phyloP scores from a whole-genome alignment of 495 filamentous ascomycete genomes.

The Aspergillus bridgeri region DNA sequence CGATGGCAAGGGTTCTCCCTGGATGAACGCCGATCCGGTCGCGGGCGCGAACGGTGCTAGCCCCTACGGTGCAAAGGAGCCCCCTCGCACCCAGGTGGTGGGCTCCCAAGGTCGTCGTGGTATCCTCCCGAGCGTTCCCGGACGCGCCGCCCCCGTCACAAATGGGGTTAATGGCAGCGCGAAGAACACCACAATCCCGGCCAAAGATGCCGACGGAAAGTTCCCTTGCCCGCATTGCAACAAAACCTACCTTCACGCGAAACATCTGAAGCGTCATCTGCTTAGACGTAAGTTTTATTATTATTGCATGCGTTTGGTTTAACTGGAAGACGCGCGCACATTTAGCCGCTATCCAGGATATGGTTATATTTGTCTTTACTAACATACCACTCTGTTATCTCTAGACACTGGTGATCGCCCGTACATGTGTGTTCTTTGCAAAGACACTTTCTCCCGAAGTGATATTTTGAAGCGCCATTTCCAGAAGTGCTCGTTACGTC shows the following conservation, averaged over 20 bases:
- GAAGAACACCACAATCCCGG: conserved; percentile 75
- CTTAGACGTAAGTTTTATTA: conserved; percentile 74
- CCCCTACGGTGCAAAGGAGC: conserved; percentile 44
- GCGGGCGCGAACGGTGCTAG: conserved; percentile 39
- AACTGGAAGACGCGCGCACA: background rate
- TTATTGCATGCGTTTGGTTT: background rate
- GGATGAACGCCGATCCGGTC: conserved; percentile 37
- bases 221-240: conserved; percentile 96
- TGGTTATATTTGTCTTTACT: background rate
- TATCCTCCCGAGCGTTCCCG: conserved; percentile 85
- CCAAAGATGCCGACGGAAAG: conserved; percentile 94
- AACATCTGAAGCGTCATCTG: conserved; percentile 94
- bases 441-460: conserved; percentile 97
- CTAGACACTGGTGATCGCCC: conserved; percentile 93
- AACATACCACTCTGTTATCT: conserved; percentile 8
- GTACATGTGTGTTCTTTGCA: conserved; percentile 94
- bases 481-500: conserved; percentile 92
- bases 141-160: conserved; percentile 63
- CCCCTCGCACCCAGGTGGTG: conserved; percentile 80
- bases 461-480: conserved; percentile 99
- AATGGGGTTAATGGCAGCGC: conserved; percentile 56
- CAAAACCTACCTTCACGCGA: conserved; percentile 95
- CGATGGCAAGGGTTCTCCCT: conserved; percentile 41
- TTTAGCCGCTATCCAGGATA: too few species aligned
- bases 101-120: conserved; percentile 87